phyloP scores from a whole-genome alignment of 495 filamentous ascomycete genomes.

The Talaromyces proteolyticus region DNA sequence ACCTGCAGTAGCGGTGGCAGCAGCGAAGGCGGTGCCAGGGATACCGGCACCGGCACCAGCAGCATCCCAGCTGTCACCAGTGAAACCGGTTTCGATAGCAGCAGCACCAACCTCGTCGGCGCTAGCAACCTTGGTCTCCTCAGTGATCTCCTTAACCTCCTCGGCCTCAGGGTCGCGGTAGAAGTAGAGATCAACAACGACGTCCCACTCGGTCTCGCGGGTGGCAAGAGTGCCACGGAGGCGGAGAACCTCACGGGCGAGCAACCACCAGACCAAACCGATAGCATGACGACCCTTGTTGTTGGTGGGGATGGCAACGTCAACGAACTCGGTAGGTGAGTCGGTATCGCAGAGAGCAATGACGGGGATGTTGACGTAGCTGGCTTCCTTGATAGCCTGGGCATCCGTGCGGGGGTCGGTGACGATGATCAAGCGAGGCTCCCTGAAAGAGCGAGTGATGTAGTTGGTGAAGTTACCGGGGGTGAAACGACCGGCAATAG shows the following conservation, averaged over 20 bases:
- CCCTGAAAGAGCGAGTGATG: conserved; percentile 99
- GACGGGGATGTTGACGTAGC: conserved; percentile 99
- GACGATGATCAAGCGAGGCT: conserved; percentile 98
- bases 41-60: conserved; percentile 52
- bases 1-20: conserved; percentile 55
- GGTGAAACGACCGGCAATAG: conserved; percentile 99
- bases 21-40: conserved; percentile 44
- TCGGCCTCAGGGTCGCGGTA: conserved; percentile 99
- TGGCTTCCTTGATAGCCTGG: conserved; percentile 99
- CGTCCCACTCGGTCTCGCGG: conserved; percentile 95
- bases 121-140: conserved; percentile 60
- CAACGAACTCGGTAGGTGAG: conserved; percentile 98
- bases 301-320: conserved; percentile 99
- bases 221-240: conserved; percentile 91
- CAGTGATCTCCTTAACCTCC: conserved; percentile 85
- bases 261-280: conserved; percentile 98
- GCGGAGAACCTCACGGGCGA: conserved; percentile 98
- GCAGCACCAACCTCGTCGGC: conserved; percentile 79
- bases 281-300: conserved; percentile 99
- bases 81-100: conserved; percentile 78
- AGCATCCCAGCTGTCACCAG: conserved; percentile 47
- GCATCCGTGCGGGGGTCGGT: conserved; percentile 99
- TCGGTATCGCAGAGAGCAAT: conserved; percentile 98
- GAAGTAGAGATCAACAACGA: conserved; percentile 99
- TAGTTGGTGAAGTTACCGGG: conserved; percentile 99